Percentiles rank a stretch among this genome's conserved stretches.
Evolutionary conservation across 441 rosid genomes (phyloP).

Genomic region (Erodium trifolium): DNA sequence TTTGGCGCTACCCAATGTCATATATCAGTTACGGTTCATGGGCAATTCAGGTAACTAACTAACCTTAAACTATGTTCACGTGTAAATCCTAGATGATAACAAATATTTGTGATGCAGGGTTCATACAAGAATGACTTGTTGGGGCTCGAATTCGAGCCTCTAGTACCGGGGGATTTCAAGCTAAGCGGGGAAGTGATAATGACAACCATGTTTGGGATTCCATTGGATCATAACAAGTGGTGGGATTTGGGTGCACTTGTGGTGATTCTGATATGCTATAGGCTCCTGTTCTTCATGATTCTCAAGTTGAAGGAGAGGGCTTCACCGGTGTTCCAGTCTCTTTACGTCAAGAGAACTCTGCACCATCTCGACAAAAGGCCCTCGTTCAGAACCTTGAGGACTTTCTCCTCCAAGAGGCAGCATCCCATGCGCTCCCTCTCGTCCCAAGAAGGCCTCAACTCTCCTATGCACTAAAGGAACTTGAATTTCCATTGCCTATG

Average conservation of each 20-base stretch:
- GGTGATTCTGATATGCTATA: slow-evolving; percentile 54
- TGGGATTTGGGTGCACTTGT: slow-evolving; percentile 64
- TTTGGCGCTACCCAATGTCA: slow-evolving; percentile 93
- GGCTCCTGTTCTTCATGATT: slow-evolving; percentile 61
- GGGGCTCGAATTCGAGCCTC: slow-evolving; percentile 69
- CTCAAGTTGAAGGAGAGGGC: slow-evolving; percentile 82
- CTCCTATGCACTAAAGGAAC: slow-evolving; percentile 46
- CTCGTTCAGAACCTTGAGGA: slow-evolving; percentile 54
- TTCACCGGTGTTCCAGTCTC: slow-evolving; percentile 42
- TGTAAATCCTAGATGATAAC: background rate
- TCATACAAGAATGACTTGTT: slow-evolving; percentile 82
- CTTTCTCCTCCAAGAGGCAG: slow-evolving; percentile 49
- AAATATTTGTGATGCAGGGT: slow-evolving; percentile 46
- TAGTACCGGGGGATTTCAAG: slow-evolving; percentile 43
- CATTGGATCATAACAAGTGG: slow-evolving; percentile 66
- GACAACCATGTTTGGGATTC: slow-evolving; percentile 43
- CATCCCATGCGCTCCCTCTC: slow-evolving; percentile 48
- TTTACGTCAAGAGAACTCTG: slow-evolving; percentile 47
- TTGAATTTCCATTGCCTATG: background rate
- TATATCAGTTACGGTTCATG: slow-evolving; percentile 69
- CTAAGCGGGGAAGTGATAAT: slow-evolving; percentile 57
- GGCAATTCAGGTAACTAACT: slow-evolving; percentile 49
- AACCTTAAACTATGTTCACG: background rate
- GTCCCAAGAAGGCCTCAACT: slow-evolving; percentile 68
- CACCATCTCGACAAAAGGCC: slow-evolving; percentile 58